Evolutionary conservation across 192 early-diverging fungal species (phyloP).

Genomic region (Chytriomyces sp.): DNA sequence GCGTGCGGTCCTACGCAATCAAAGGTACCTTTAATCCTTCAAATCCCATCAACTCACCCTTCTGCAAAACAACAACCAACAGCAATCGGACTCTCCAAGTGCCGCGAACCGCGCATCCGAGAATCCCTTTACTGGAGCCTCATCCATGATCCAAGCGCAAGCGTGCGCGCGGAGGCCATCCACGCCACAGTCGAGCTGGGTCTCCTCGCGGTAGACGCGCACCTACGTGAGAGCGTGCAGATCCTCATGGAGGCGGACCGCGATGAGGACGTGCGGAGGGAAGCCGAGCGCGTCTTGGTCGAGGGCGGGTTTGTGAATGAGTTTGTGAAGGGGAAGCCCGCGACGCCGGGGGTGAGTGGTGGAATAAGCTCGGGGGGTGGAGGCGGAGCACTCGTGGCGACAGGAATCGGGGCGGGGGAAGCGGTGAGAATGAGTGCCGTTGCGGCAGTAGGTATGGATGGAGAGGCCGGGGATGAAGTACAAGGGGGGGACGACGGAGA

Average conservation of each 20-base stretch:
- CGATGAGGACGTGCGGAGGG: slow-evolving; percentile 41
- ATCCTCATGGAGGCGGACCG: slow-evolving; percentile 44
- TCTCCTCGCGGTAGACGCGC: slow-evolving; percentile 31
- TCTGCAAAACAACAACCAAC: slow-evolving; percentile 3
- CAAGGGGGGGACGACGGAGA: neutral
- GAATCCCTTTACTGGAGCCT: slow-evolving; percentile 49
- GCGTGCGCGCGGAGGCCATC: slow-evolving; percentile 53
- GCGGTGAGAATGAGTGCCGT: neutral
- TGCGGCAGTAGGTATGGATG: neutral
- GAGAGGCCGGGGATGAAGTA: neutral
- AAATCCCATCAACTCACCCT: neutral
- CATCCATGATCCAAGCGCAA: slow-evolving; percentile 42
- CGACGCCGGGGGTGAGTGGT: neutral
- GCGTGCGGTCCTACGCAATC: slow-evolving; percentile 51
- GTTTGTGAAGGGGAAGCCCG: neutral
- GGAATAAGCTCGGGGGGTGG: neutral
- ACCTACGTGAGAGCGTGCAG: slow-evolving; percentile 41
- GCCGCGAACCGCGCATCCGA: slow-evolving; percentile 40
- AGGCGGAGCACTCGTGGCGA: neutral
- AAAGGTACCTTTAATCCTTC: slow-evolving; percentile 38
- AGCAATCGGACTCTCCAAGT: slow-evolving; percentile 46
- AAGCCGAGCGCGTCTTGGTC: slow-evolving; percentile 45
- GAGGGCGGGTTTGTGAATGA: slow-evolving; percentile 31
- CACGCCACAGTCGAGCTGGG: slow-evolving; percentile 38
- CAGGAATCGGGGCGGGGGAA: neutral